phyloP scores from a whole-genome alignment of 441 rosid genomes.

The Rhodomyrtus psidioides region DNA sequence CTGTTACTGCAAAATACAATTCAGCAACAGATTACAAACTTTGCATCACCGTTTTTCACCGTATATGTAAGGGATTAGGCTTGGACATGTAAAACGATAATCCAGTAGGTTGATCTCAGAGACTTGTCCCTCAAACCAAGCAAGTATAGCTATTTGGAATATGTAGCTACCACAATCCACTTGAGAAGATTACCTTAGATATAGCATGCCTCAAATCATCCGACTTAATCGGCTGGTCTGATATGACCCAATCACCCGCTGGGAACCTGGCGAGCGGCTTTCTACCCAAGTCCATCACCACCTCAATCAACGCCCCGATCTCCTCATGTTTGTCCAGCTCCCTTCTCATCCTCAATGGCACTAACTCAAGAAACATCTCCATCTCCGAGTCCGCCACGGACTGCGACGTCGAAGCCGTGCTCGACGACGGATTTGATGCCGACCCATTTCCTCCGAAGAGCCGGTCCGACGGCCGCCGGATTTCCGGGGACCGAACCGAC shows the following conservation, averaged over 20 bases:
- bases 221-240: conserved; percentile 48
- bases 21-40: not conserved
- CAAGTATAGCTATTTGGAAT: not conserved
- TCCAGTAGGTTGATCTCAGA: not conserved
- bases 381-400: conserved; percentile 40
- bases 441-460: conserved; percentile 32
- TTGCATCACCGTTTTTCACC: not conserved
- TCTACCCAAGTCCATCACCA: conserved; percentile 90
- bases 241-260: conserved; percentile 87
- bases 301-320: conserved; percentile 70
- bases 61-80: not conserved
- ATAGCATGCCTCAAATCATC: conserved; percentile 71
- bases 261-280: conserved; percentile 91
- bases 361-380: conserved; percentile 58
- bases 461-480: conserved; percentile 51
- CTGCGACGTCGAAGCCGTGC: conserved; percentile 20
- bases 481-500: conserved; percentile 27
- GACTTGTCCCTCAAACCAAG: not conserved
- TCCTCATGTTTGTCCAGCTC: conserved; percentile 45
- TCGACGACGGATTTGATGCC: conserved; percentile 16
- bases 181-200: conserved; percentile 43
- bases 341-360: conserved; percentile 54
- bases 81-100: not conserved
- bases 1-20: not conserved
- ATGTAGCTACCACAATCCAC: not conserved